Base-by-base conservation (phyloP, 2,329 filamentous ascomycete species). In the Didymella arachidicola region DNA sequence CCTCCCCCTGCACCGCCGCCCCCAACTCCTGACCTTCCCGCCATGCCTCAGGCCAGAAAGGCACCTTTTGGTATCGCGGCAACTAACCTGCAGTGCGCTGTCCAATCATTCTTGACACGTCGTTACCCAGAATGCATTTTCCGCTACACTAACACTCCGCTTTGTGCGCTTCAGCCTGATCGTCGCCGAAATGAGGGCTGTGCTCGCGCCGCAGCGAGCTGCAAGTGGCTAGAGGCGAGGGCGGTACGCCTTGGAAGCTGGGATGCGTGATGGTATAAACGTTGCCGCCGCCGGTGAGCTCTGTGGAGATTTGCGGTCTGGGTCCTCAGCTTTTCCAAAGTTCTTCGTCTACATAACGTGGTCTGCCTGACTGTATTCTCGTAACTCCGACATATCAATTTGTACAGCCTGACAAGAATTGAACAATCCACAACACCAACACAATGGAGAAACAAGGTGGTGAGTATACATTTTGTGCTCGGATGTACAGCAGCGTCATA, bases 361-460 rank as follows among this genome's bases (percentile, higher is more conserved):
- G 34, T 32, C 27, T 39, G 7, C 19, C 38, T 30, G 7, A 7
- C 36, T 42, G 3, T 1, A 11, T 19, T 27, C 8, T 36, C n/a
- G 22, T 36, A 22, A 19, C 38, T 30, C 22, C 25, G 1, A 53
- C 22, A 44, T 14, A 39, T 18, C 2, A 2, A 2, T 22, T 2
- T 8, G 8, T 16, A 19, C 29, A 14, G 34, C 30, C 26, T 38
- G 22, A 34, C 29, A 53, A 2, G 3, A 32, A 4, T 18, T 22
- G 7, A 10, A 30, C 38, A 50, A 3, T 44, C 2, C 18, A 41
- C 32, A 44, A 18, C 18, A 50, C 25, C 54, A 52, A 50, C 64
- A 66, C 36, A 63, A 76, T 76, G 73, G 73, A 75, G 68, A 76
- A 76, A 60, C 68, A 71, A 72, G 67, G 69, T 58, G 72, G 73